Conservation (phyloP, 2,329 filamentous ascomycete species). For the Trichoderma aggressivum region DNA sequence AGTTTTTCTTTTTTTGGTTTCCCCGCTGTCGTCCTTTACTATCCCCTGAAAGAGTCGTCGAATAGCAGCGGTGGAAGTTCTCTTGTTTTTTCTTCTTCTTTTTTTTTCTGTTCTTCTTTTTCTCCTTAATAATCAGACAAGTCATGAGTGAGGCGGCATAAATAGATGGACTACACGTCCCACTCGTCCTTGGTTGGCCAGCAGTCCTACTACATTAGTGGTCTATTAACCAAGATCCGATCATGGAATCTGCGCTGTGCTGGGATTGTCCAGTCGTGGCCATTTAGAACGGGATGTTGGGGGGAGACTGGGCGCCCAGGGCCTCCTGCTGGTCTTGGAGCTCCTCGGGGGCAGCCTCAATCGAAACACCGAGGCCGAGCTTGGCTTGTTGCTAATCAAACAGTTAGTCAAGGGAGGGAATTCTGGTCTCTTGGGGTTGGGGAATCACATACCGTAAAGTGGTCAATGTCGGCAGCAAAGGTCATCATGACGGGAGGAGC, state of each 20-base stretch:
- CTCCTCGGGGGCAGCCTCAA: constrained; percentile 81
- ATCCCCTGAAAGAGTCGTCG: constrained; percentile 21
- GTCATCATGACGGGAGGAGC: constrained; percentile 89
- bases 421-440: not conserved
- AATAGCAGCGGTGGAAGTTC: constrained; percentile 16
- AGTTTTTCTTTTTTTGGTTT: not conserved
- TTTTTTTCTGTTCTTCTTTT: not conserved
- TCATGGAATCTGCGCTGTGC: constrained; percentile 22
- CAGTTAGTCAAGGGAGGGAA: not conserved
- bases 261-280: constrained; percentile 16
- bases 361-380: constrained; percentile 88
- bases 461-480: constrained; percentile 95
- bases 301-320: constrained; percentile 46
- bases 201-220: constrained; percentile 29
- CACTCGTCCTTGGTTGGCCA: constrained; percentile 24
- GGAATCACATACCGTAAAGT: constrained; percentile 70
- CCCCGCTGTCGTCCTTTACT: not conserved
- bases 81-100: not conserved
- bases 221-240: constrained; percentile 23
- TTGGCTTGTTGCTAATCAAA: constrained; percentile 79
- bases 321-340: constrained; percentile 79
- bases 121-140: constrained; percentile 31
- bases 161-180: constrained; percentile 21
- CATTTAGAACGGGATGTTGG: constrained; percentile 64
- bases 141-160: constrained; percentile 21